Evolutionary conservation across 106 monocot genomes (phyloP).

Genomic region (Dioscorea alata): DNA sequence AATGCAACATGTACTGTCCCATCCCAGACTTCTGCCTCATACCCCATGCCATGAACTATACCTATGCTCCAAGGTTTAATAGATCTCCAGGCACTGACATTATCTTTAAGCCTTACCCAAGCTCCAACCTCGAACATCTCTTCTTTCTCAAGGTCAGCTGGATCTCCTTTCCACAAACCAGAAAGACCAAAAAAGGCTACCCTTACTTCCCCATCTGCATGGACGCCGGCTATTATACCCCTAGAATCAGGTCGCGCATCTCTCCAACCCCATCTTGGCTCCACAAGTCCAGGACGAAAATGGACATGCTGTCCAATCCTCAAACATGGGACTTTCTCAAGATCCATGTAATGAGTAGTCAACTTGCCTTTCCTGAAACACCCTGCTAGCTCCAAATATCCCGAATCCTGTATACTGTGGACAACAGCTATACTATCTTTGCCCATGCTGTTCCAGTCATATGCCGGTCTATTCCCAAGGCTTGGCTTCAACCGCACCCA

Average conservation of each 20-base stretch:
- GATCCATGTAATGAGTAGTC: conserved; percentile 85
- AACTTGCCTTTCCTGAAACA: conserved; percentile 93
- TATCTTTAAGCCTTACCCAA: conserved; percentile 76
- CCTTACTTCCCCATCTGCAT: conserved; percentile 90
- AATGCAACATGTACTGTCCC: conserved; percentile 81
- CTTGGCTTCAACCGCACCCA: conserved; percentile 85
- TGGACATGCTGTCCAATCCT: conserved; percentile 72
- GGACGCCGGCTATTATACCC: conserved; percentile 76
- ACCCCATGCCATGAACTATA: conserved; percentile 81
- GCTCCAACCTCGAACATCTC: conserved; percentile 81
- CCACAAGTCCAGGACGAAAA: conserved; percentile 65
- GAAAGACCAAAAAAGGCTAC: conserved; percentile 65
- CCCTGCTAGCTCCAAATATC: conserved; percentile 87
- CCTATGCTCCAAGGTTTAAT: conserved; percentile 81
- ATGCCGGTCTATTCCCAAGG: conserved; percentile 65
- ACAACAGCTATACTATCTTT: conserved; percentile 94
- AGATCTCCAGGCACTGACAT: conserved; percentile 50
- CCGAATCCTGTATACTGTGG: conserved; percentile 93
- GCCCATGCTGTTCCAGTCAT: conserved; percentile 88
- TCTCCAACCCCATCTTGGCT: conserved; percentile 99
- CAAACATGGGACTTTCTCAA: conserved; percentile 75
- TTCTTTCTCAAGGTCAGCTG: conserved; percentile 88
- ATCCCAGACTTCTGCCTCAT: conserved; percentile 68
- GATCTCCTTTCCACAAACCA: conserved; percentile 87
- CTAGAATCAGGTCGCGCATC: conserved; percentile 68